phyloP scores from a whole-genome alignment of 2,329 filamentous ascomycete genomes.

The Bipolaris sorokiniana region DNA sequence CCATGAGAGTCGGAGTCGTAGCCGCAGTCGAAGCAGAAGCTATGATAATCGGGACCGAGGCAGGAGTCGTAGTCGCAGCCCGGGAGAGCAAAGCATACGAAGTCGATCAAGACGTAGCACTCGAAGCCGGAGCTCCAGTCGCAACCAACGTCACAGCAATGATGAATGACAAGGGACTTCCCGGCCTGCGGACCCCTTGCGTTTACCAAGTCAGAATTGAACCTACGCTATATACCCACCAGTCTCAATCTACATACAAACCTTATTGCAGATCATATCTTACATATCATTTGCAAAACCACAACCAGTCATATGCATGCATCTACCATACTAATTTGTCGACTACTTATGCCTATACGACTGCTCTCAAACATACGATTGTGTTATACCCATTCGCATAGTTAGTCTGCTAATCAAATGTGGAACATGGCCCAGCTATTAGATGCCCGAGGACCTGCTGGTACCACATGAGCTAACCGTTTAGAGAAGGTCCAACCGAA shows the following conservation, averaged over 20 bases:
- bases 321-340: background rate
- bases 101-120: too few relatives aligned
- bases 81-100: too few relatives aligned
- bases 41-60: too few relatives aligned
- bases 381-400: background rate
- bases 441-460: background rate
- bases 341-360: too few relatives aligned
- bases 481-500: slow-evolving; percentile 25
- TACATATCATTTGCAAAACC: background rate
- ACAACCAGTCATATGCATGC: background rate
- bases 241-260: background rate
- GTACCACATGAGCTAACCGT: slow-evolving; percentile 16
- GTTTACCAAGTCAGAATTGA: background rate
- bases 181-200: background rate
- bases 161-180: background rate
- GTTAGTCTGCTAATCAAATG: background rate
- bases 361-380: background rate
- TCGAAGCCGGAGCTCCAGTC: background rate
- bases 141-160: slow-evolving; percentile 1
- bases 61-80: too few relatives aligned
- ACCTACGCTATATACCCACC: slow-evolving; percentile 8
- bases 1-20: slow-evolving; percentile 14
- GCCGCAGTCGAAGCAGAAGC: background rate
- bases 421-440: background rate
- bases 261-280: background rate